phyloP scores from a whole-genome alignment of 352 stramenopile species.

The Phytophthora parvispora region DNA sequence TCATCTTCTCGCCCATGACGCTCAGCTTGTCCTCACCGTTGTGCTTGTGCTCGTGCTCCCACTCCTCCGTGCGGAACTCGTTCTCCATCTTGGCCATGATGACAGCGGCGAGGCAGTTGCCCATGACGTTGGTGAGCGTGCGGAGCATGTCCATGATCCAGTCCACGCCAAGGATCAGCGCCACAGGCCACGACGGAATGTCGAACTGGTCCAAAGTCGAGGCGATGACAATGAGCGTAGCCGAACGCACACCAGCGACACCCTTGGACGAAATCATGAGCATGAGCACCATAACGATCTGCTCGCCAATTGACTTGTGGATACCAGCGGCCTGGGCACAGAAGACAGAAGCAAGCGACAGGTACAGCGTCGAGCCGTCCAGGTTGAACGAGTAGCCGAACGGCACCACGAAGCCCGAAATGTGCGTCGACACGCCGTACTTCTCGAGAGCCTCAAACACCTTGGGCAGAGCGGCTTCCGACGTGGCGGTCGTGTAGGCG shows the following conservation, averaged over 20 bases:
- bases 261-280: conserved; percentile 71
- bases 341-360: conserved; percentile 60
- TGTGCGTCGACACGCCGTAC: conserved; percentile 61
- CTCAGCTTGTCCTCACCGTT: conserved; percentile 30
- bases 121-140: conserved; percentile 64
- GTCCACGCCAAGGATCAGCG: conserved; percentile 62
- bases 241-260: conserved; percentile 61
- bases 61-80: conserved; percentile 64
- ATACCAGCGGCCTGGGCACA: conserved; percentile 59
- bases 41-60: conserved; percentile 31
- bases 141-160: conserved; percentile 75
- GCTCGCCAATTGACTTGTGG: conserved; percentile 62
- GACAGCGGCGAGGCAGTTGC: conserved; percentile 63
- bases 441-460: conserved; percentile 66
- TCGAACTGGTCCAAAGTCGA: conserved; percentile 65
- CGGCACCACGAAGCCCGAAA: conserved; percentile 64
- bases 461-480: conserved; percentile 63
- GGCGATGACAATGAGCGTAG: conserved; percentile 55
- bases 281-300: conserved; percentile 72
- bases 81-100: conserved; percentile 78
- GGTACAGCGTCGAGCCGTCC: conserved; percentile 62
- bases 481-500: conserved; percentile 69
- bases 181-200: conserved; percentile 67
- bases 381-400: conserved; percentile 82
- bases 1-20: conserved; percentile 30